Conservation (phyloP, 192 early-diverging fungal genomes). For the Geosiphon pyriformis region DNA sequence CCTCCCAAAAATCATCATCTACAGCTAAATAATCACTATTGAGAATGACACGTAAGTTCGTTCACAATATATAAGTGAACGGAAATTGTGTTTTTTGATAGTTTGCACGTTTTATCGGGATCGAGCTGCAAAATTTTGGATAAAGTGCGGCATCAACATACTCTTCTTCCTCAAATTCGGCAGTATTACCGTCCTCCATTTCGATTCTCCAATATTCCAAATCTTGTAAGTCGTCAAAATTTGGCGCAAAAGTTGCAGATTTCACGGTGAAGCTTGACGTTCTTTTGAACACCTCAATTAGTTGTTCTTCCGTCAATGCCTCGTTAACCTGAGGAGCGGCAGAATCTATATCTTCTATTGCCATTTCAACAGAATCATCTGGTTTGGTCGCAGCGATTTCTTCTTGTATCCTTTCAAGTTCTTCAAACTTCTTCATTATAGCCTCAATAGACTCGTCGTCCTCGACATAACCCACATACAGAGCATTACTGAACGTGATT, state of each 20-base stretch:
- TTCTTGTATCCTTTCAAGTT: conserved; percentile 82
- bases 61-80: no score
- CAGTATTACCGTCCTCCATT: conserved; percentile 62
- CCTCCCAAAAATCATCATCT: conserved; percentile 83
- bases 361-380: not conserved
- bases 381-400: conserved; percentile 55
- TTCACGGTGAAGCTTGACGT: conserved; percentile 84
- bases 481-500: conserved; percentile 42
- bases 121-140: not conserved
- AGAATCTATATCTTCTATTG: not conserved
- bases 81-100: no score
- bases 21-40: conserved; percentile 70
- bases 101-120: no score
- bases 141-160: conserved; percentile 32
- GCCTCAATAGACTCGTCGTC: conserved; percentile 93
- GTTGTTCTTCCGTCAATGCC: conserved; percentile 66
- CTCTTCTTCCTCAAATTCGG: conserved; percentile 78
- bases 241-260: conserved; percentile 52
- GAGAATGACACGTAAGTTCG: not conserved
- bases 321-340: conserved; percentile 26
- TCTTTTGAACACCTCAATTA: conserved; percentile 86
- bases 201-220: conserved; percentile 78
- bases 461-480: conserved; percentile 96
- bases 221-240: conserved; percentile 59
- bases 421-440: conserved; percentile 98